Percentiles rank a stretch among this genome's conserved stretches.
Evolutionary conservation across 345 rosid species (phyloP).

Genomic region (Bruguiera sexangula): DNA sequence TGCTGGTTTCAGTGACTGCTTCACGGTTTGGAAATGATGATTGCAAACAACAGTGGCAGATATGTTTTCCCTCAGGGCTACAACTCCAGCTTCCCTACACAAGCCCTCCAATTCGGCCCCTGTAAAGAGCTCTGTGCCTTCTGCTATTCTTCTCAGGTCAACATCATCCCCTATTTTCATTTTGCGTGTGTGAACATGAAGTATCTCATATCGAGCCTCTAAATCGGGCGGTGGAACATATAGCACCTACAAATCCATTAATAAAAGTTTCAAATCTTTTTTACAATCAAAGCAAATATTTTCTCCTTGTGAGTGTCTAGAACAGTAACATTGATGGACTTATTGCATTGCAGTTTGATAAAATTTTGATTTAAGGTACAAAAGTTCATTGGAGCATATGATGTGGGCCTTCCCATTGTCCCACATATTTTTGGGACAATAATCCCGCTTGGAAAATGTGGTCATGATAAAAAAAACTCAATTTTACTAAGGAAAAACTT

Average conservation of each 20-base stretch:
- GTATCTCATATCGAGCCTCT: conserved; percentile 72
- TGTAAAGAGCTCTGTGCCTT: conserved; percentile 73
- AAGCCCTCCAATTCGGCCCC: conserved; percentile 87
- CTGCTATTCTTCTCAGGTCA: conserved; percentile 64
- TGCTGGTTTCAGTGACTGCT: conserved; percentile 69
- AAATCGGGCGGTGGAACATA: conserved; percentile 82
- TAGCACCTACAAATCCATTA: conserved; percentile 46
- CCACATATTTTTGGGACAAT: no score
- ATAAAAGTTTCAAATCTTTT: conserved; percentile 7
- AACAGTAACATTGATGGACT: no score
- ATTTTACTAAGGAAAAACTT: no score
- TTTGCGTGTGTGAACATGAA: conserved; percentile 66
- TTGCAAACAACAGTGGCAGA: conserved; percentile 51
- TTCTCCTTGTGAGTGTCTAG: not conserved
- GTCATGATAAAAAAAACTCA: no score
- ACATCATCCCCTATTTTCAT: conserved; percentile 71
- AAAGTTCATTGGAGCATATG: no score
- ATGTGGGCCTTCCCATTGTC: no score
- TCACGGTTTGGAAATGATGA: conserved; percentile 62
- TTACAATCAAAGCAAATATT: not conserved
- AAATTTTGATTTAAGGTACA: no score
- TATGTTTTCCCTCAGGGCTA: conserved; percentile 78
- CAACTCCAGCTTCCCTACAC: conserved; percentile 83
- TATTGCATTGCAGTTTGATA: no score
- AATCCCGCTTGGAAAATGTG: no score